Conservation (phyloP, 345 rosid genomes). For the Syzygium aromaticum region DNA sequence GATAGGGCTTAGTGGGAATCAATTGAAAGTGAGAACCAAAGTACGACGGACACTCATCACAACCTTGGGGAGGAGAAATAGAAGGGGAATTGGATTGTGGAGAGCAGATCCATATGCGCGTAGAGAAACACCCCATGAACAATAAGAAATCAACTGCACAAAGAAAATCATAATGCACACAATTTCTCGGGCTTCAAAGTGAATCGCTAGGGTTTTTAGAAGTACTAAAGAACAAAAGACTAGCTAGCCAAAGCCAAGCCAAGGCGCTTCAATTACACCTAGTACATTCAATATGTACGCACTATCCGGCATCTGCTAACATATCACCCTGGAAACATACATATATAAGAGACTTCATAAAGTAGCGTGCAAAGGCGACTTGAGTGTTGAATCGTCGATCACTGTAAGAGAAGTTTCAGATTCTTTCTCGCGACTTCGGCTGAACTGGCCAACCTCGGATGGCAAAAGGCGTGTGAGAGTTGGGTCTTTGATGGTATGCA, state of each 20-base stretch:
- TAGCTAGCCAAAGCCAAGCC: background rate
- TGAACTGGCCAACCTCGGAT: background rate
- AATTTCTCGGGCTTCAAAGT: background rate
- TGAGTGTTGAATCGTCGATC: background rate
- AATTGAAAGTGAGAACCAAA: background rate
- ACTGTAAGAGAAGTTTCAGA: background rate
- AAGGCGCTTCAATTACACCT: background rate
- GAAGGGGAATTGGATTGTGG: background rate
- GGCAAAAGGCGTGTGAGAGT: background rate
- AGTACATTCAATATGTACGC: background rate
- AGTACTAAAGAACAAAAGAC: background rate
- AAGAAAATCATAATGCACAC: background rate
- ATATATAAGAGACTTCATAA: background rate
- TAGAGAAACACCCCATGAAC: background rate
- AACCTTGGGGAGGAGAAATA: background rate
- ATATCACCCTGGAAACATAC: background rate
- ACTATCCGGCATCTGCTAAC: background rate
- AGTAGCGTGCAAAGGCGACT: background rate
- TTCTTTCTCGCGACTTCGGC: background rate
- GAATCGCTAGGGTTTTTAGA: background rate
- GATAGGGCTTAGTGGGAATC: background rate
- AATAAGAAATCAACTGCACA: background rate
- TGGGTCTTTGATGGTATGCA: background rate
- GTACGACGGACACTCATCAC: background rate
- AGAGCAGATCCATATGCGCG: background rate